Conservation (phyloP, 352 stramenopile genomes). For the Globisporangium okanoganense region DNA sequence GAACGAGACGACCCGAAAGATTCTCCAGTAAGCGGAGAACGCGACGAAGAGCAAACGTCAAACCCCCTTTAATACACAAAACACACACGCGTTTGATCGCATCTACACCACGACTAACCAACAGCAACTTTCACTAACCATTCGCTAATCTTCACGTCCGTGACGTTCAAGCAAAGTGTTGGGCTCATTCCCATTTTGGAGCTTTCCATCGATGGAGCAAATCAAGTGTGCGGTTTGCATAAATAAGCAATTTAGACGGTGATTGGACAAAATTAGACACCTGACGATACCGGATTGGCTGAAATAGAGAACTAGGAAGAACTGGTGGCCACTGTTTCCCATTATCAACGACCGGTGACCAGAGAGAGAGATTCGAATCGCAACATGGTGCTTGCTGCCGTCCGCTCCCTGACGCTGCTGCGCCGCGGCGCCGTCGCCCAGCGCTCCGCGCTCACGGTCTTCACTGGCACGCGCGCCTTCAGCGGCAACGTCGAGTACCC, state of each 20-base stretch:
- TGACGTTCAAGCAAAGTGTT: background rate
- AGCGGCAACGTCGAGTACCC: constrained; percentile 83
- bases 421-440: constrained; percentile 7
- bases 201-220: too few species aligned
- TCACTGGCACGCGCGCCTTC: constrained; percentile 40
- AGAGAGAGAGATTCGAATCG: background rate
- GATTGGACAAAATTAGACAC: background rate
- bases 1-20: constrained; percentile 84
- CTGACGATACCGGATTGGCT: background rate
- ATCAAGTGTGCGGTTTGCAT: too few species aligned
- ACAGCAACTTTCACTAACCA: too few species aligned
- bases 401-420: constrained; percentile 16
- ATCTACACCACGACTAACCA: background rate
- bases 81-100: background rate
- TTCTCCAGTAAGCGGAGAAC: constrained; percentile 49
- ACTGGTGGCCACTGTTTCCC: background rate
- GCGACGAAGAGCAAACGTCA: background rate
- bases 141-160: too few species aligned
- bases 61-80: constrained; percentile 9
- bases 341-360: constrained; percentile 6
- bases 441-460: background rate
- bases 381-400: constrained; percentile 16
- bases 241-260: background rate
- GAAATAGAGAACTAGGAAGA: background rate
- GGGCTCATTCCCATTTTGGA: too few species aligned